Evolutionary conservation across 192 early-diverging fungal genomes (phyloP).

Genomic region (Backusella luteola): DNA sequence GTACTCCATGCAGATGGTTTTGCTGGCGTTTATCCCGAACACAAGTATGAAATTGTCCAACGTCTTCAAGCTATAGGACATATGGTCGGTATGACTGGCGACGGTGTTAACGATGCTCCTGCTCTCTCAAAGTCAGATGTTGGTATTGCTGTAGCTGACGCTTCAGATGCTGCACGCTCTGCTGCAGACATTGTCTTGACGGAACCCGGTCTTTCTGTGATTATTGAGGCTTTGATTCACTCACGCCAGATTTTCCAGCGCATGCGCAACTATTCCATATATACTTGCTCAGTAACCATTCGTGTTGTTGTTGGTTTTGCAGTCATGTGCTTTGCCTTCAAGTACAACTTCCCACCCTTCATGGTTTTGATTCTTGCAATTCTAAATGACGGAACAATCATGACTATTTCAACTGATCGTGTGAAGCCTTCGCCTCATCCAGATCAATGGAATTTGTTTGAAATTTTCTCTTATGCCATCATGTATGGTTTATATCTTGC

Average conservation of each 20-base stretch:
- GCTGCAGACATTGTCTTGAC: conserved; percentile 79
- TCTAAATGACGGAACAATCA: conserved; percentile 90
- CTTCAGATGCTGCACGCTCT: conserved; percentile 74
- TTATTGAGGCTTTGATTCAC: conserved; percentile 89
- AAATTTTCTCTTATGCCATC: conserved; percentile 86
- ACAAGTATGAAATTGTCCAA: conserved; percentile 73
- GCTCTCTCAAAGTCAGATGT: conserved; percentile 71
- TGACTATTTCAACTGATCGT: conserved; percentile 89
- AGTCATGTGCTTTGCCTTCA: conserved; percentile 72
- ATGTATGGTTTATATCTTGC: conserved; percentile 83
- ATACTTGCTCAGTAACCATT: conserved; percentile 88
- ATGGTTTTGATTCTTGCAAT: conserved; percentile 88
- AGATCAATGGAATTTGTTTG: conserved; percentile 86
- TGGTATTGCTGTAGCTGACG: conserved; percentile 74
- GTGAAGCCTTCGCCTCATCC: conserved; percentile 78
- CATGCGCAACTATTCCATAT: conserved; percentile 90
- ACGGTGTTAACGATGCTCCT: conserved; percentile 74
- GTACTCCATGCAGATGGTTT: conserved; percentile 66
- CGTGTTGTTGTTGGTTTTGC: conserved; percentile 73
- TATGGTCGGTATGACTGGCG: conserved; percentile 73
- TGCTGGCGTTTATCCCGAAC: conserved; percentile 65
- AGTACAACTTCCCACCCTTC: conserved; percentile 82
- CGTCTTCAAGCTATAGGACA: conserved; percentile 66
- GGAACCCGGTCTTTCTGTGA: conserved; percentile 78
- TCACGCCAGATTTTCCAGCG: conserved; percentile 96